Evolutionary conservation across 345 rosid species (phyloP).

Genomic region (Erucastrum elatum): DNA sequence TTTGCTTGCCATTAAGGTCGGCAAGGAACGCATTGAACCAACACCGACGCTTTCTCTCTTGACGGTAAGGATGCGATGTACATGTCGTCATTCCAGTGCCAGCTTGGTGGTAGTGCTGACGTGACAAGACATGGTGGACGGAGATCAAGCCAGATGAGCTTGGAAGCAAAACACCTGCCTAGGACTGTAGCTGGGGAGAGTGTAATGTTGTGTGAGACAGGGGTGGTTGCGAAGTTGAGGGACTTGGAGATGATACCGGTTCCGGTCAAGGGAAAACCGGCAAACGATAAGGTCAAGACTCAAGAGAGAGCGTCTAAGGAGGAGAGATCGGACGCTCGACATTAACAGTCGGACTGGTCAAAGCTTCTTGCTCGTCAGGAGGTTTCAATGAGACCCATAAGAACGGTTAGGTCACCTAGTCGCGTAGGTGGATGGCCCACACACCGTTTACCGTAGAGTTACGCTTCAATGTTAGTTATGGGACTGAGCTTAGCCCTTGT

Average conservation of each 20-base stretch:
- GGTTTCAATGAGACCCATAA: conserved; percentile 44
- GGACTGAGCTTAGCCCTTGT: background rate
- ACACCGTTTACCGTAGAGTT: conserved; percentile 44
- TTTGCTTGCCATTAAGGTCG: too few relatives aligned
- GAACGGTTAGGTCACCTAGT: conserved; percentile 23
- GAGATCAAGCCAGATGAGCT: conserved; percentile 30
- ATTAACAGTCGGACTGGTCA: conserved; percentile 13
- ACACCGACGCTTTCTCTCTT: too few relatives aligned
- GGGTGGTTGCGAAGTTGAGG: conserved; percentile 91
- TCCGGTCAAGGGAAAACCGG: conserved; percentile 38
- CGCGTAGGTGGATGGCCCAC: conserved; percentile 46
- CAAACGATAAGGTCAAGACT: conserved; percentile 40
- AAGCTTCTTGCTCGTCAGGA: conserved; percentile 40
- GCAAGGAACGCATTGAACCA: too few relatives aligned
- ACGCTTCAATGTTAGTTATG: background rate
- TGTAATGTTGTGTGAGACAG: conserved; percentile 87
- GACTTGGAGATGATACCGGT: conserved; percentile 86
- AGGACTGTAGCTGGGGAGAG: conserved; percentile 52
- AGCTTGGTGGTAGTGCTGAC: too few relatives aligned
- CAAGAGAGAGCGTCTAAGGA: conserved; percentile 52
- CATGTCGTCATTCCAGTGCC: too few relatives aligned
- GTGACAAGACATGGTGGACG: background rate
- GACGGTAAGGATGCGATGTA: too few relatives aligned
- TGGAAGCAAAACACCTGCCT: conserved; percentile 38
- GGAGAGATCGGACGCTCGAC: conserved; percentile 47